Evolutionary conservation across 768 basidiomycete species (phyloP).

Genomic region (Myochromella boudieri): DNA sequence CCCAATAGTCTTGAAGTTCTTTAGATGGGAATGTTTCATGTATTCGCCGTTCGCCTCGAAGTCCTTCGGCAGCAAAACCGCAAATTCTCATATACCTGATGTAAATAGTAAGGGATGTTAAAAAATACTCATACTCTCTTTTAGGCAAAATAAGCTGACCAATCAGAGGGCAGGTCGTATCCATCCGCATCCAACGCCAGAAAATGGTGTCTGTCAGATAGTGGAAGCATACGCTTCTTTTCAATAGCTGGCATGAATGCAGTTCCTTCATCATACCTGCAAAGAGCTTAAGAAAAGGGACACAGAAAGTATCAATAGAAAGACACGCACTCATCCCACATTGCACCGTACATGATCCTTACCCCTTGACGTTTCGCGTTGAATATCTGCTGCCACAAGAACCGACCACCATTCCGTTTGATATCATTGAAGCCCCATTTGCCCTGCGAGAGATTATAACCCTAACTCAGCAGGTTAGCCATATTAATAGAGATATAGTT

Average conservation of each 20-base stretch:
- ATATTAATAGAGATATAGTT: slow-evolving; percentile 5
- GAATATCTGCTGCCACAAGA: slow-evolving; percentile 78
- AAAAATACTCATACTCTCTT: neutral
- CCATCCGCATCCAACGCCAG: slow-evolving; percentile 80
- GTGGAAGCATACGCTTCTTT: slow-evolving; percentile 57
- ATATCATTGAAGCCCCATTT: slow-evolving; percentile 74
- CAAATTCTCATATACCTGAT: slow-evolving; percentile 76
- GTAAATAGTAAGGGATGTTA: neutral
- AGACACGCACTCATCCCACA: slow-evolving; percentile 79
- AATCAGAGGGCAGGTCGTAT: slow-evolving; percentile 74
- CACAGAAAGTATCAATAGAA: slow-evolving; percentile 6
- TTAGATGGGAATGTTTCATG: slow-evolving; percentile 66
- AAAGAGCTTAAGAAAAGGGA: slow-evolving; percentile 4
- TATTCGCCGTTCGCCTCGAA: slow-evolving; percentile 64
- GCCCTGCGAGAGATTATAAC: slow-evolving; percentile 69
- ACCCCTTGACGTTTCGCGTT: slow-evolving; percentile 64
- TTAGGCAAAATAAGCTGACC: slow-evolving; percentile 44
- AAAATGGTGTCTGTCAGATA: slow-evolving; percentile 56
- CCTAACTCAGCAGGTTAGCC: slow-evolving; percentile 38
- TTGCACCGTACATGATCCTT: slow-evolving; percentile 73
- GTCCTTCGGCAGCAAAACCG: slow-evolving; percentile 67
- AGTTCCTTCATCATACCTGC: slow-evolving; percentile 83
- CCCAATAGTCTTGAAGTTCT: slow-evolving; percentile 77
- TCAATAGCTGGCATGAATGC: slow-evolving; percentile 75
- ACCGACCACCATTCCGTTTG: slow-evolving; percentile 69